A percentile compares a stretch with the other conserved stretches of the same genome.
Evolutionary conservation across 805 yeast genomes (phyloP).

Genomic region (fission yeast (Schizosaccharomyces pombe)): ASM294v3 CU329670.1:2807001-2807500

Average conservation of each 20-base stretch:
- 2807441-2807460: slow-evolving; percentile 58
- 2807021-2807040: slow-evolving; percentile 91
- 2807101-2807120: slow-evolving; percentile 74
- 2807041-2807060: slow-evolving; percentile 86
- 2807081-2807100: slow-evolving; percentile 63
- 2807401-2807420: slow-evolving; percentile 58
- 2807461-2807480: slow-evolving; percentile 61
- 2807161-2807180: slow-evolving; percentile 90
- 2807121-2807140: slow-evolving; percentile 82
- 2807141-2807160: slow-evolving; percentile 94
- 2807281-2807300: slow-evolving; percentile 79
- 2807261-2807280: slow-evolving; percentile 67
- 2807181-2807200: slow-evolving; percentile 70
- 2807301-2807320: slow-evolving; percentile 93
- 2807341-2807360: slow-evolving; percentile 61
- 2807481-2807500: slow-evolving; percentile 73
- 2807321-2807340: slow-evolving; percentile 78
- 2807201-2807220: slow-evolving; percentile 61
- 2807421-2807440: slow-evolving; percentile 62
- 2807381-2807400: slow-evolving; percentile 54
- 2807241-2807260: slow-evolving; percentile 72
- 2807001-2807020: slow-evolving; percentile 87
- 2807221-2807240: slow-evolving; percentile 49
- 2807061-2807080: slow-evolving; percentile 66
- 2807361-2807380: slow-evolving; percentile 61